Evolutionary conservation across 1,284 basidiomycete genomes (phyloP), one percentile per base, ranked within the genome.

Genomic region (Wallemia mellicola): DNA sequence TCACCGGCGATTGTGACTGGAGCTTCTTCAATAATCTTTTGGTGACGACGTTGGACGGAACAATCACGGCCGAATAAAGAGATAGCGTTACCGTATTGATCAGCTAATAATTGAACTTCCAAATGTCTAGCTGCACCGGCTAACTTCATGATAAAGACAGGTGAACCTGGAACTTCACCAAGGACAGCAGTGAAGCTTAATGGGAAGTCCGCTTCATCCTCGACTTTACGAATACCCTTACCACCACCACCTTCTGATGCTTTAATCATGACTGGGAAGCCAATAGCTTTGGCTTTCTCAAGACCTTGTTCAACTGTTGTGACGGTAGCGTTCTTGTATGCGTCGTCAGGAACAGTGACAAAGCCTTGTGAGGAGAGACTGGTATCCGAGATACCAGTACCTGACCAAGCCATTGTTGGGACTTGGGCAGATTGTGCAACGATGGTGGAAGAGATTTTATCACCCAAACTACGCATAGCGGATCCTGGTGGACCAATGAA

Each of bases 21-120:
- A 9, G 94, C 94, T 71, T 99, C 94, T 73, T 99, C 94, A 62
- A 99, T 99, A 66, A 99, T 99, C 76, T 99, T 99, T 71, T 99
- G 94, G 73, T 99, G 94, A 64, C 94, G 86, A 66, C 94, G 86
- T 73, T 99, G 94, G 58, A 99, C 94, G 60, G 94, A 98, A 71
- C 94, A 99, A 71, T 98, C 94, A 70, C 94, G 91, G 66, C 94
- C 94, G 67, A 98, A 99, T 60, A 99, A 77, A 60, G 91, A 96
- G 68, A 99, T 98, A 32, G 94, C 94, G 71, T 95, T 95, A 62
- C 94, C 94, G 71, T 98, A 99, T 72, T 98, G 94, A 73, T 99
- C 94, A 59, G 94, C 94, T 55, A 99, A 80, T 56, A 99, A 79
- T 72, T 99, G 94, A 26, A 98, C 94, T 72, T 99, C 94, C 65